These are phyloP conservation scores for Podospora conica DNA, from an alignment of 495 filamentous ascomycete genomes.

Conservation along the genomic window DNA sequence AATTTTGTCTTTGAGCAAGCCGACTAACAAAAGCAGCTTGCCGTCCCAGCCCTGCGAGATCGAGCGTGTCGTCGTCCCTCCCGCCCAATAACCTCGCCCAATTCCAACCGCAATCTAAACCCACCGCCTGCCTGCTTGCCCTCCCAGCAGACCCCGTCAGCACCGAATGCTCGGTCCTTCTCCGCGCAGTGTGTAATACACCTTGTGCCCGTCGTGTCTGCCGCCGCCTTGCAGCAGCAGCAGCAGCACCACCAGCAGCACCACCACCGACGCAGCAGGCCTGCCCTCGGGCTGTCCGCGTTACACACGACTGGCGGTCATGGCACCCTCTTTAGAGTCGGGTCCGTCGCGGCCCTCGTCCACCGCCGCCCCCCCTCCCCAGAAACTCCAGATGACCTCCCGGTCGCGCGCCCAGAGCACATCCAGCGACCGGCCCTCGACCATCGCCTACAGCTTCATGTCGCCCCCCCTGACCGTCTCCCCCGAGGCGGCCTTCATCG, in stretches of 20 bases:
- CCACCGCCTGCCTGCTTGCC: slow-evolving; percentile 1
- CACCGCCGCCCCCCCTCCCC: slow-evolving; percentile 31
- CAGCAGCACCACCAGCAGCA: slow-evolving; percentile 5
- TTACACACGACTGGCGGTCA: slow-evolving; percentile 13
- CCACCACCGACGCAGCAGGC: slow-evolving; percentile 12
- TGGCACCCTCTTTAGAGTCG: slow-evolving; percentile 29
- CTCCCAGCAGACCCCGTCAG: neutral
- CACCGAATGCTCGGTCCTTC: slow-evolving; percentile 12
- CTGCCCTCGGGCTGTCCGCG: slow-evolving; percentile 12
- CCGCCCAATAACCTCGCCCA: slow-evolving; percentile 8
- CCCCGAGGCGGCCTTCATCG: slow-evolving; percentile 83
- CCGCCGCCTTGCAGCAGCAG: slow-evolving; percentile 16
- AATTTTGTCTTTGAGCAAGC: neutral
- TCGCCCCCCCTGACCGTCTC: slow-evolving; percentile 59
- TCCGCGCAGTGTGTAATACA: slow-evolving; percentile 8
- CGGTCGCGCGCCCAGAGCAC: slow-evolving; percentile 46
- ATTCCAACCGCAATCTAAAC: slow-evolving; percentile 7
- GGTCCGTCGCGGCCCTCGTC: slow-evolving; percentile 38
- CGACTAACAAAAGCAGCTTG: slow-evolving; percentile 15
- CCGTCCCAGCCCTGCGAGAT: slow-evolving; percentile 17
- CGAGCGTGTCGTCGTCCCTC: slow-evolving; percentile 1
- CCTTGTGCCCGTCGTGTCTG: slow-evolving; percentile 8
- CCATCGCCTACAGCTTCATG: slow-evolving; percentile 45
- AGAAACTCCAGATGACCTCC: slow-evolving; percentile 25
- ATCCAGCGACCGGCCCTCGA: slow-evolving; percentile 50